Evolutionary conservation across 2,329 filamentous ascomycete genomes (phyloP).

Genomic region (Xylaria polymorpha): DNA sequence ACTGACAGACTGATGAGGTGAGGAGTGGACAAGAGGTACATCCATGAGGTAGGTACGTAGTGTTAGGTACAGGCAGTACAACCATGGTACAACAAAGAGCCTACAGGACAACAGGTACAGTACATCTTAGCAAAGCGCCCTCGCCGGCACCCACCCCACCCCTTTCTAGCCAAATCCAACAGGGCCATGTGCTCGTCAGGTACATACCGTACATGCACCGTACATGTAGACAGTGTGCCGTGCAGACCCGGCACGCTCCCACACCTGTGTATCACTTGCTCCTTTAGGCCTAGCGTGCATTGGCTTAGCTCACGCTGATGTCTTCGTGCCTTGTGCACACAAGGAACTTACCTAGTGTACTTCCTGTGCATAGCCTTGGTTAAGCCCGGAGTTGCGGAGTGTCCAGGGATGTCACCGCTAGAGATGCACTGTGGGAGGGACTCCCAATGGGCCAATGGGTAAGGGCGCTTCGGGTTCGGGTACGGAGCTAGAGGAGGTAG

Average conservation of each 20-base stretch:
- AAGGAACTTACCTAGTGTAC: too few species aligned
- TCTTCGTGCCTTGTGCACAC: constrained; percentile 32
- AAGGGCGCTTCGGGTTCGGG: not conserved
- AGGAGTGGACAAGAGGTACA: constrained; percentile 13
- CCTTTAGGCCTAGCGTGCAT: constrained; percentile 30
- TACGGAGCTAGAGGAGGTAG: not conserved
- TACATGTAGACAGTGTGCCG: constrained; percentile 35
- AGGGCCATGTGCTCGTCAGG: constrained; percentile 38
- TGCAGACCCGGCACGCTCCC: constrained; percentile 19
- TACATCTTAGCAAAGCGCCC: not conserved
- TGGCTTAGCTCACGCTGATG: constrained; percentile 27
- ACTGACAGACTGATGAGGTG: constrained; percentile 26
- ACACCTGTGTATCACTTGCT: constrained; percentile 33
- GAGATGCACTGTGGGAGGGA: constrained; percentile 12
- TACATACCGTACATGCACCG: constrained; percentile 19
- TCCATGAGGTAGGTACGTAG: too few species aligned
- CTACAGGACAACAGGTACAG: too few species aligned
- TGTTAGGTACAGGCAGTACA: not conserved
- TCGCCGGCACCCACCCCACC: constrained; percentile 21
- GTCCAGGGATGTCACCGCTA: not conserved
- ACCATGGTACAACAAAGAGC: constrained; percentile 15
- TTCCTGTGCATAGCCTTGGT: constrained; percentile 18
- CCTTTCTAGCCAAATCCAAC: constrained; percentile 32
- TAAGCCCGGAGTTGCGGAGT: constrained; percentile 29
- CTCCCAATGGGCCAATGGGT: not conserved